Evolutionary conservation across 2,329 filamentous ascomycete genomes (phyloP).

Genomic region (Fusarium veterinarium): DNA sequence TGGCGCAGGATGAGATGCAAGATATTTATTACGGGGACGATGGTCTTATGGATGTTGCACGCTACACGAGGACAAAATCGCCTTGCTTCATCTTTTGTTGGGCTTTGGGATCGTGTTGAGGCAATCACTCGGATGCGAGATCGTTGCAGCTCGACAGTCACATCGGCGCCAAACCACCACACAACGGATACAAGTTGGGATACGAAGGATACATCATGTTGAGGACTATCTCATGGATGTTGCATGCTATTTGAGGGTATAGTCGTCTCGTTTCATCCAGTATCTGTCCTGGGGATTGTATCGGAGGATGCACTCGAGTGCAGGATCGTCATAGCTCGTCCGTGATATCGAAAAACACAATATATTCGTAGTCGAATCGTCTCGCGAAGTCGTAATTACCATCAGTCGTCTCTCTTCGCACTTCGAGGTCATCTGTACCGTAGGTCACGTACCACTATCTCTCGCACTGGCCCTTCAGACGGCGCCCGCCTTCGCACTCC

Average conservation of each 20-base stretch:
- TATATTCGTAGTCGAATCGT: background rate
- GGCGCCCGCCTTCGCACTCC: background rate
- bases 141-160: background rate
- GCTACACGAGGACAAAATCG: background rate
- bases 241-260: rapidly evolving
- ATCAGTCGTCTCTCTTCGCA: background rate
- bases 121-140: background rate
- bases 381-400: rapidly evolving
- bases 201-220: background rate
- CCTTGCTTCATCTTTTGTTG: background rate
- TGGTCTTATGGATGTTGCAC: rapidly evolving
- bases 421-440: no score
- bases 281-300: no score
- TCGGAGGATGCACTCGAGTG: background rate
- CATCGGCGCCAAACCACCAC: no score
- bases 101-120: background rate
- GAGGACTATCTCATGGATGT: rapidly evolving
- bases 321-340: background rate
- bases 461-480: background rate
- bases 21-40: background rate
- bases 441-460: no score
- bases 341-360: background rate
- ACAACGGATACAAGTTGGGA: background rate
- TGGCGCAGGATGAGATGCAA: background rate
- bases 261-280: background rate